These are phyloP conservation scores for Chalaropsis thielavioides DNA, from an alignment of 2,329 filamentous ascomycete species.

Conservation along the genomic window DNA sequence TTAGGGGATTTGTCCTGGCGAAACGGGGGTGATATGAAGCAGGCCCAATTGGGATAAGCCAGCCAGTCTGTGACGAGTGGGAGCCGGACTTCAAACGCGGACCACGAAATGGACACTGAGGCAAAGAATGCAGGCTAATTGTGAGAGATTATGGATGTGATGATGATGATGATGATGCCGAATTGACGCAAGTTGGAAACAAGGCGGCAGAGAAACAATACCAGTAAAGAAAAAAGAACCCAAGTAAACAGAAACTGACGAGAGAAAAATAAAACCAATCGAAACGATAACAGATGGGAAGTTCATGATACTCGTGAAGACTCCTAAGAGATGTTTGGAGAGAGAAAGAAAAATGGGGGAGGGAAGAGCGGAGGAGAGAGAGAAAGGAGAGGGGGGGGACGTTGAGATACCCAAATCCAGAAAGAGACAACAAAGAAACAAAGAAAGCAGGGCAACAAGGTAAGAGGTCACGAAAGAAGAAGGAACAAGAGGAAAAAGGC, in stretches of 20 bases:
- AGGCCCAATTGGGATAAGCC: constrained; percentile 7
- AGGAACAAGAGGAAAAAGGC: not conserved
- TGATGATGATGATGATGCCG: not conserved
- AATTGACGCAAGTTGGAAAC: not conserved
- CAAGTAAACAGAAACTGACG: not conserved
- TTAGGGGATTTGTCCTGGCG: not conserved
- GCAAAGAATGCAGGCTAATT: not conserved
- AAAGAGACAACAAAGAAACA: not conserved
- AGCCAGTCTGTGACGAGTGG: not conserved
- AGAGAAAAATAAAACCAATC: not conserved
- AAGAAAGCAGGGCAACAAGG: not conserved
- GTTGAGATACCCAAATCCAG: not conserved
- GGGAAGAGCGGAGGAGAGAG: not conserved
- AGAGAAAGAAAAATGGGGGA: not conserved
- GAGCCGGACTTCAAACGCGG: not conserved
- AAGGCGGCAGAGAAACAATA: not conserved
- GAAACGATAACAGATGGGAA: constrained; percentile 1
- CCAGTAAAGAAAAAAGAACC: not conserved
- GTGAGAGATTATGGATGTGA: not conserved
- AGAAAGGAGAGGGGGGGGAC: not conserved
- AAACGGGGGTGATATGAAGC: constrained; percentile 5
- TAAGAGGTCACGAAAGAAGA: constrained; percentile 6
- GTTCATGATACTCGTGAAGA: constrained; percentile 2
- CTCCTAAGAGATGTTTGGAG: not conserved
- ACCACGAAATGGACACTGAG: not conserved